phyloP scores from a whole-genome alignment of 108 stramenopile genomes.

The Nitzschia putrida region DNA sequence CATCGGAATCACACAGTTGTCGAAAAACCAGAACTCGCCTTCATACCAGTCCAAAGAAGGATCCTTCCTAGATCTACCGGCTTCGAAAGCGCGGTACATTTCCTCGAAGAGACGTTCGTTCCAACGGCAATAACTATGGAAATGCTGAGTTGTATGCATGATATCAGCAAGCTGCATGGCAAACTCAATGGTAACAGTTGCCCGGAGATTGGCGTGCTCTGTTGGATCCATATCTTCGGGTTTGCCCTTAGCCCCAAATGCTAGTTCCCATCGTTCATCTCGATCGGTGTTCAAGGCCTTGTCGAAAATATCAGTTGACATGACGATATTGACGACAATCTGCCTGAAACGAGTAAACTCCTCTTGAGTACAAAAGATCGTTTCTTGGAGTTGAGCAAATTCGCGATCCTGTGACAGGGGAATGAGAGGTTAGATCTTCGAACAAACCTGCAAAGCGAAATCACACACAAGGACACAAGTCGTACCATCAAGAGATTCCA shows the following conservation, averaged over 20 bases:
- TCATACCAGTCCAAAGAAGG: conserved; percentile 55
- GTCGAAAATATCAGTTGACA: conserved; percentile 59
- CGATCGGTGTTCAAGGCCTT: conserved; percentile 7
- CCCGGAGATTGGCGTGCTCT: conserved; percentile 6
- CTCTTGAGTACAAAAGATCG: conserved; percentile 31
- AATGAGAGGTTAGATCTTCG: neutral
- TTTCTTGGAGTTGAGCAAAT: conserved; percentile 31
- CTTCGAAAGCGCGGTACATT: conserved; percentile 44
- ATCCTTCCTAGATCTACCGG: conserved; percentile 40
- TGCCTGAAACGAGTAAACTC: conserved; percentile 54
- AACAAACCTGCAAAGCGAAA: neutral
- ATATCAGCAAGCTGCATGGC: conserved; percentile 24
- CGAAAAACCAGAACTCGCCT: conserved; percentile 48
- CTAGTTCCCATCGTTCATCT: conserved; percentile 33
- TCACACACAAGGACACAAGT: neutral
- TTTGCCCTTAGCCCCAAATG: conserved; percentile 13
- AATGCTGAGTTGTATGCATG: conserved; percentile 27
- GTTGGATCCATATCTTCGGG: neutral
- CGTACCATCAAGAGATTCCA: conserved; percentile 46
- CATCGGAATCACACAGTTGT: conserved; percentile 49
- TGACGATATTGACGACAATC: conserved; percentile 56
- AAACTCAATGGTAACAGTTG: conserved; percentile 13
- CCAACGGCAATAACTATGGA: conserved; percentile 36
- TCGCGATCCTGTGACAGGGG: conserved; percentile 10
- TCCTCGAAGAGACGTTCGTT: conserved; percentile 55